Evolutionary conservation across 2,329 filamentous ascomycete species (phyloP).

Genomic region (Pseudogymnoascus sp.): DNA sequence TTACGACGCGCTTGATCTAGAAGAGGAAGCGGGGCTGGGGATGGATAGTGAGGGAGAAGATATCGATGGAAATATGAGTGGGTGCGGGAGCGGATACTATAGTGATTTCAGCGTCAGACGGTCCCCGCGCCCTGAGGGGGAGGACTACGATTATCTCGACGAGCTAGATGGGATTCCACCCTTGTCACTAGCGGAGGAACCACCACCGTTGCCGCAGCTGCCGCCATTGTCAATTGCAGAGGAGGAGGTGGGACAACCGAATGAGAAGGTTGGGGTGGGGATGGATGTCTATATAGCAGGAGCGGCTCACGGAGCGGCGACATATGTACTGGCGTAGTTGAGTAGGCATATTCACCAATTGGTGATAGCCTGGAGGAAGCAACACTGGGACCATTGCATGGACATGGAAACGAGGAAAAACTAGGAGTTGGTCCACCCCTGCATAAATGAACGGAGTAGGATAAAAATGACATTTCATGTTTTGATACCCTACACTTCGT

Average conservation of each 20-base stretch:
- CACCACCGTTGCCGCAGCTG: slow-evolving; percentile 21
- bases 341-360: slow-evolving; percentile 2
- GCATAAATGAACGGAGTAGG: slow-evolving; percentile 11
- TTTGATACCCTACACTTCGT: not conserved
- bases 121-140: slow-evolving; percentile 19
- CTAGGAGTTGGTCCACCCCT: not conserved
- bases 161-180: slow-evolving; percentile 27
- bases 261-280: slow-evolving; percentile 19
- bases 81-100: slow-evolving; percentile 17
- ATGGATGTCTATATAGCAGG: slow-evolving; percentile 1
- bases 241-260: slow-evolving; percentile 25
- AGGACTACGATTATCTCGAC: slow-evolving; percentile 29
- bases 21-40: slow-evolving; percentile 22
- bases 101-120: slow-evolving; percentile 30
- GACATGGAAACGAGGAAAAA: not conserved
- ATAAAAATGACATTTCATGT: slow-evolving; percentile 24
- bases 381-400: not conserved
- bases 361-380: not conserved
- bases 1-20: slow-evolving; percentile 29
- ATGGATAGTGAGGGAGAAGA: slow-evolving; percentile 16
- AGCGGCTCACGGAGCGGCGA: not conserved
- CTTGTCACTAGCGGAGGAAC: slow-evolving; percentile 23
- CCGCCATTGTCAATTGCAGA: slow-evolving; percentile 14
- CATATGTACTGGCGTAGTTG: slow-evolving; percentile 3
- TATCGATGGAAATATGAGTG: slow-evolving; percentile 14